Base-by-base conservation (phyloP, 1,284 basidiomycete species). In the Puccinia novopanici region DNA sequence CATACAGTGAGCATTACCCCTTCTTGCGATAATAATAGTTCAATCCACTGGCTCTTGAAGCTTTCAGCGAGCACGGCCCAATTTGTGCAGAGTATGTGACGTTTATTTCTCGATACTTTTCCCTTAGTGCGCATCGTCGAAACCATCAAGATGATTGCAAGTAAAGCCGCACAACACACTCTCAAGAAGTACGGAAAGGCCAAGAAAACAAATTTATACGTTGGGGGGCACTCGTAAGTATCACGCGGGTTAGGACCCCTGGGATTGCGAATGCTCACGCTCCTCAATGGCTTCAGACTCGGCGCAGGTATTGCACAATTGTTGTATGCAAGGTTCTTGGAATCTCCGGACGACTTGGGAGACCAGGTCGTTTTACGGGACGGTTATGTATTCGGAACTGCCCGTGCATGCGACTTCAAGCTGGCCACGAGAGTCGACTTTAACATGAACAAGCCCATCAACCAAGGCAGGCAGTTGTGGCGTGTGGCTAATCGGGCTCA, bases 231-330 rank as follows among this genome's bases (percentile, higher is more conserved):
- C 42, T 78, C 76, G 76, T 78, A 50, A 55, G 76, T 70, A 19
- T 8, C 57, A 15, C 40, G 13, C 19, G 10, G 40, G 37, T 27
- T 24, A 5, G n/a, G 59, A 40, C 17, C 10, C 1, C 8, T 19
- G 30, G 5, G 12, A n/a, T 34, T 30, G 24, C 22, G 2, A 45
- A 68, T 71, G 22, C 40, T 78, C 3, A 27, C 48, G 0, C 13
- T 24, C 15, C n/a, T 27, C 17, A 15, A 30, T 40, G 34, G 40
- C 54, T 8, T 27, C 27, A 78, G 65, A 59, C 67, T 78, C n/a
- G 76, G 76, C 27, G 76, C 76, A 48, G 76, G 76, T 15, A 78
- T 78, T n/a, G 76, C 76, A 3, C 54, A 63, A 54, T 61, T 78
- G 37, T 59, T 78, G 24, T 78, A 78, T 50, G 76, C 76, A 17